phyloP scores from a whole-genome alignment of 305 asterid genomes.

The Rubia peregrina region DNA sequence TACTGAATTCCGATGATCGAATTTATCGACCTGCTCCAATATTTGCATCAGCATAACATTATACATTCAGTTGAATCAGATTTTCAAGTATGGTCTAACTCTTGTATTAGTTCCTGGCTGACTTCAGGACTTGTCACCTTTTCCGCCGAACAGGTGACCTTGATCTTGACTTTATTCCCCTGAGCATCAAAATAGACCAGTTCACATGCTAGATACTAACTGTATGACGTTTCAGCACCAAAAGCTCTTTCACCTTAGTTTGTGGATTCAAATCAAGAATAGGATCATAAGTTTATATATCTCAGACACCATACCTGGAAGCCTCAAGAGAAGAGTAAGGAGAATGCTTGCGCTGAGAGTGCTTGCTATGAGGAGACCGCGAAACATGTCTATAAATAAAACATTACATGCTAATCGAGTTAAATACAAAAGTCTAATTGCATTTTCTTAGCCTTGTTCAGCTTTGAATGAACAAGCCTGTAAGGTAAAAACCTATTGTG shows the following conservation, averaged over 20 bases:
- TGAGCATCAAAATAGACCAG: slow-evolving; percentile 30
- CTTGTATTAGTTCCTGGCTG: background rate
- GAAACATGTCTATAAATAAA: slow-evolving; percentile 87
- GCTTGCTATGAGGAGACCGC: slow-evolving; percentile 99
- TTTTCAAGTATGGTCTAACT: slow-evolving; percentile 1
- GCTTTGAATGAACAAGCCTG: slow-evolving; percentile 13
- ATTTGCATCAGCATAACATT: background rate
- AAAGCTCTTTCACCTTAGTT: slow-evolving; percentile 11
- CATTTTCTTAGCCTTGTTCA: slow-evolving; percentile 11
- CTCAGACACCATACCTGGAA: slow-evolving; percentile 56
- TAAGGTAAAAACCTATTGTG: background rate
- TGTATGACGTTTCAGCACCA: background rate
- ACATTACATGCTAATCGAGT: slow-evolving; percentile 75
- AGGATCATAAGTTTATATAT: slow-evolving; percentile 18
- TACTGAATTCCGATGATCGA: background rate
- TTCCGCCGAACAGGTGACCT: slow-evolving; percentile 66
- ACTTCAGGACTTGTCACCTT: slow-evolving; percentile 26
- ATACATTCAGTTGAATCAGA: background rate
- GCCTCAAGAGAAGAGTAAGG: slow-evolving; percentile 92
- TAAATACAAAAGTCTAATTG: slow-evolving; percentile 22
- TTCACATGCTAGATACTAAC: slow-evolving; percentile 25
- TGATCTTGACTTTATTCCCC: slow-evolving; percentile 64
- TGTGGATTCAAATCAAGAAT: slow-evolving; percentile 24
- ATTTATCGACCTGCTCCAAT: background rate
- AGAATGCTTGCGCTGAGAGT: slow-evolving; percentile 95